These are phyloP conservation scores for Nemania abortiva DNA, from an alignment of 2,329 filamentous ascomycete genomes.

Conservation along the genomic window DNA sequence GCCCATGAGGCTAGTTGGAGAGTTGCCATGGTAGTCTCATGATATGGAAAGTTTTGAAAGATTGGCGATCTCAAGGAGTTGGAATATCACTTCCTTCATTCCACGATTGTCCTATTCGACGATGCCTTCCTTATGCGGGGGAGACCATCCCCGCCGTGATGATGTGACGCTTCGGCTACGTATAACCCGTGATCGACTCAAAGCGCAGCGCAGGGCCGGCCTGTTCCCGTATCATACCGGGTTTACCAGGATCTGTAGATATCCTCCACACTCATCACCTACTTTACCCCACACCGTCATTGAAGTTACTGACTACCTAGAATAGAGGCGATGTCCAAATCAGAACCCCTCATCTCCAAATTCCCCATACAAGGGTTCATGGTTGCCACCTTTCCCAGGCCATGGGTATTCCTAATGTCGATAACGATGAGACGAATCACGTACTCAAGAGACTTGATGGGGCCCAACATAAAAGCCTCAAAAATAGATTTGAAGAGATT, in stretches of 20 bases:
- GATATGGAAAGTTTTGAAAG: background rate
- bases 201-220: constrained; percentile 5
- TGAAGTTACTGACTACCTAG: background rate
- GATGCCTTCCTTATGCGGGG: constrained; percentile 11
- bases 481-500: too few relatives aligned
- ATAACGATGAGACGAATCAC: too few relatives aligned
- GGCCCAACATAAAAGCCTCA: too few relatives aligned
- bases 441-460: too few relatives aligned
- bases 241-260: background rate
- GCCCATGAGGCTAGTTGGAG: constrained; percentile 61
- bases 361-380: background rate
- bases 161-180: constrained; percentile 19
- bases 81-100: background rate
- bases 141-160: background rate
- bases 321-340: background rate
- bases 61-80: background rate
- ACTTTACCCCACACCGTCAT: constrained; percentile 15
- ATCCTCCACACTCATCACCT: constrained; percentile 5
- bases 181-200: constrained; percentile 23
- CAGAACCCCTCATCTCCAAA: background rate
- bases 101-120: background rate
- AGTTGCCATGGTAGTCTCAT: constrained; percentile 58
- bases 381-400: background rate
- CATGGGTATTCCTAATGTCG: background rate
- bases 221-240: constrained; percentile 33